Conservation (phyloP, 371 early-diverging fungal species). For the Amoeboaphelidium protococcarum region DNA sequence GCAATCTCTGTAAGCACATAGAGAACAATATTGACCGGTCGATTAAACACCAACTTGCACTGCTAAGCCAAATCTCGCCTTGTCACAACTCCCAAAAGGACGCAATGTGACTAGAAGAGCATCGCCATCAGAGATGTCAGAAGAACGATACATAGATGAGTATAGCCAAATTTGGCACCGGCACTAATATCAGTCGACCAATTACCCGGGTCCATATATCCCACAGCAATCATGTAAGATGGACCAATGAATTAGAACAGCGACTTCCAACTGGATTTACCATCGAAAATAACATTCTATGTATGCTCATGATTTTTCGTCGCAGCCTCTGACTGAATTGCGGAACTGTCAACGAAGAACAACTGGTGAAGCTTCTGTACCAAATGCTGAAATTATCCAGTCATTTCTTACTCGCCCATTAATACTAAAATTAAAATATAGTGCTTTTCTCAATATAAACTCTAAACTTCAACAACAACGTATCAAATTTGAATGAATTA, state of each 20-base stretch:
- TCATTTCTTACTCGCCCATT: too few relatives aligned
- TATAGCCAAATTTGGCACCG: constrained; percentile 44
- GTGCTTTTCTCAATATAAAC: too few relatives aligned
- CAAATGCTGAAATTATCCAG: too few relatives aligned
- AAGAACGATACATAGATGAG: constrained; percentile 36
- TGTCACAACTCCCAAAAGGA: constrained; percentile 46
- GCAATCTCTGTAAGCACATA: constrained; percentile 43
- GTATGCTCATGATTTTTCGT: too few relatives aligned
- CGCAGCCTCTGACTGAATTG: too few relatives aligned
- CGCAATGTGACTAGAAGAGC: constrained; percentile 40
- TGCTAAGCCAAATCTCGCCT: constrained; percentile 40
- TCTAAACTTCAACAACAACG: too few relatives aligned
- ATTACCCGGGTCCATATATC: constrained; percentile 9
- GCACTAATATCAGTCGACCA: constrained; percentile 4
- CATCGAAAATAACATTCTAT: too few relatives aligned
- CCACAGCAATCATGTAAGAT: constrained; percentile 14
- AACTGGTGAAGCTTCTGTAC: too few relatives aligned
- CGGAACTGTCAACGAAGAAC: too few relatives aligned
- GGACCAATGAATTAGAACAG: constrained; percentile 14
- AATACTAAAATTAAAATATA: too few relatives aligned
- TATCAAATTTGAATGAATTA: too few relatives aligned
- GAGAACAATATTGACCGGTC: constrained; percentile 23
- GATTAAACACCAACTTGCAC: constrained; percentile 3
- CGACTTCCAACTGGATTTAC: too few relatives aligned
- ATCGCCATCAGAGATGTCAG: constrained; percentile 47